Evolutionary conservation across 331 rosid genomes (phyloP), one percentile per base, ranked within the genome.

Genomic region (Rosa hybrid): DNA sequence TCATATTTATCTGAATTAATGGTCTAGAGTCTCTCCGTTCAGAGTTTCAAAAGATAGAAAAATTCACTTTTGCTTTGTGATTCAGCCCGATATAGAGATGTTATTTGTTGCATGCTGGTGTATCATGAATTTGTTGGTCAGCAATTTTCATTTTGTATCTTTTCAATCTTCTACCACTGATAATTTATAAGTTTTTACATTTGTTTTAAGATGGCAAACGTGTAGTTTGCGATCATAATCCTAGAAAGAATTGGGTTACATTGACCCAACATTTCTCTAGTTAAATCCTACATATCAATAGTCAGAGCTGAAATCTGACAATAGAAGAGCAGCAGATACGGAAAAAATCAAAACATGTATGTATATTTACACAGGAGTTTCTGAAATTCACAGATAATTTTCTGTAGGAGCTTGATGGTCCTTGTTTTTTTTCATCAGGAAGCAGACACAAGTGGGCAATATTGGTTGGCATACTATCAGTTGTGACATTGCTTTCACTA

Each of bases 401-500:
- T 46, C 7, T 42, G 8, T 46, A 13, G 23, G 74, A 81, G 72
- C 16, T 81, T 79, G 30, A 76, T 49, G 39, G 39, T 12, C 23
- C 38, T 75, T 27, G 64, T 44, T 85, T 74, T 42, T 77, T 54
- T 70, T 81, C 77, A 34, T 75, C 90, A 88, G 90, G 78, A 67
- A 74, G 13, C 77, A 85, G 49, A 72, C 84, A 73, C 41, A 69
- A 71, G 44, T 71, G 84, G 90, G 80, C 30, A 46, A 74, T 70
- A 60, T 77, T 89, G 30, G 42, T 82, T 38, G 91, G 87, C 56
- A 45, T 86, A 77, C 51, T 86, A 50, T 82, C 78, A 71, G 78
- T 77, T 65, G 88, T 90, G 80, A 50, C 92, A 49, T n/a, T 91
- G 34, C 78, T 91, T 86, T 86, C 90, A 34, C 8, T 87, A 10